Conservation (phyloP, 768 basidiomycete genomes). For the Zangia roseola region DNA sequence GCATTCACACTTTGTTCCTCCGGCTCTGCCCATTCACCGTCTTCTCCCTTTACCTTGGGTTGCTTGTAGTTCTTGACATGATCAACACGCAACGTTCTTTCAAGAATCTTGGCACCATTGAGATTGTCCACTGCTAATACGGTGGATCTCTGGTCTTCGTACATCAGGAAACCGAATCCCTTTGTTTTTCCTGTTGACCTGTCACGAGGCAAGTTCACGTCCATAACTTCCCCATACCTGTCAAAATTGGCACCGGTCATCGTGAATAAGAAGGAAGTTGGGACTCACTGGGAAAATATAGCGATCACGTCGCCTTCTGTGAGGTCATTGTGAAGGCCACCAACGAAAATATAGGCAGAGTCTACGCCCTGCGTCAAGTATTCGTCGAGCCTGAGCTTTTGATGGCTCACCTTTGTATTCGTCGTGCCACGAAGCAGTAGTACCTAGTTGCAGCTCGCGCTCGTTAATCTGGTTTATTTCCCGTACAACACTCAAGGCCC, state of each 20-base stretch:
- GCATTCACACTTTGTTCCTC: conserved; percentile 90
- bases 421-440: conserved; percentile 87
- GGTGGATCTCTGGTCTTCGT: conserved; percentile 96
- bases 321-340: conserved; percentile 83
- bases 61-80: conserved; percentile 94
- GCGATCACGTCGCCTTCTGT: conserved; percentile 98
- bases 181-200: conserved; percentile 86
- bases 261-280: not conserved
- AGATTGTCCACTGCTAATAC: conserved; percentile 97
- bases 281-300: conserved; percentile 92
- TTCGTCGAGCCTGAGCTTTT: not conserved
- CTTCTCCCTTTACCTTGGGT: conserved; percentile 69
- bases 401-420: conserved; percentile 73
- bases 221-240: conserved; percentile 96
- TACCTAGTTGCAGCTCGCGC: conserved; percentile 78
- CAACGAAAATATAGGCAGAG: conserved; percentile 93
- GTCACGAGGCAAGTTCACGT: conserved; percentile 92
- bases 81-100: conserved; percentile 86
- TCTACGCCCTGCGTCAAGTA: conserved; percentile 43
- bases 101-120: conserved; percentile 89
- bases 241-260: not conserved
- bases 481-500: conserved; percentile 70
- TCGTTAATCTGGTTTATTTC: conserved; percentile 96
- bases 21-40: conserved; percentile 81
- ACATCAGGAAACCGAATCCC: conserved; percentile 98